Conservation (phyloP, 148 eudicot genomes). For the Fagopyrum esculentum region DNA sequence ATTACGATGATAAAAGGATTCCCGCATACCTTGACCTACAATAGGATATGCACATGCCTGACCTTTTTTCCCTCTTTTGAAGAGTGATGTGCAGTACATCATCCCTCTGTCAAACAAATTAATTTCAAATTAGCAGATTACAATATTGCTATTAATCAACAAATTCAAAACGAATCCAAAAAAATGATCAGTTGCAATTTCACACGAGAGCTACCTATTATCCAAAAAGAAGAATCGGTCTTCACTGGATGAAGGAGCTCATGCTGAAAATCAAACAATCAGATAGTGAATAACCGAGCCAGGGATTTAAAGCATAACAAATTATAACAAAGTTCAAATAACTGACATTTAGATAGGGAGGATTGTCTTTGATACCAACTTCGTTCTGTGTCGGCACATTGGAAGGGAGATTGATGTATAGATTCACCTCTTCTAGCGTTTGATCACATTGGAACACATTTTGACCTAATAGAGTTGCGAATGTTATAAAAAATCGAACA, state of each 20-base stretch:
- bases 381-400: no score
- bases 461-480: no score
- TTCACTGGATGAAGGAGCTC: constrained; percentile 66
- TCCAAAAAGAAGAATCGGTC: no score
- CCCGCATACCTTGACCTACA: constrained; percentile 75
- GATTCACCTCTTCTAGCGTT: no score
- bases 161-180: no score
- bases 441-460: no score
- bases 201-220: no score
- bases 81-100: constrained; percentile 78
- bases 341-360: constrained; percentile 10
- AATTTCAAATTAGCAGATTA: not conserved
- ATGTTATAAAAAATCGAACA: no score
- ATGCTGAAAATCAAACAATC: constrained; percentile 34
- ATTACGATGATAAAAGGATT: no score
- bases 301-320: not conserved
- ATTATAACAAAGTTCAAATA: not conserved
- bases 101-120: constrained; percentile 57
- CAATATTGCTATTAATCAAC: constrained; percentile 8
- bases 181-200: no score
- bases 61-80: constrained; percentile 95
- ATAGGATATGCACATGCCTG: constrained; percentile 90
- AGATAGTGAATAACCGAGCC: constrained; percentile 2
- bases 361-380: constrained; percentile 37
- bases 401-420: no score